Evolutionary conservation across 2,329 filamentous ascomycete genomes (phyloP).

Genomic region (Immersiporthe knoxdaviesiana): DNA sequence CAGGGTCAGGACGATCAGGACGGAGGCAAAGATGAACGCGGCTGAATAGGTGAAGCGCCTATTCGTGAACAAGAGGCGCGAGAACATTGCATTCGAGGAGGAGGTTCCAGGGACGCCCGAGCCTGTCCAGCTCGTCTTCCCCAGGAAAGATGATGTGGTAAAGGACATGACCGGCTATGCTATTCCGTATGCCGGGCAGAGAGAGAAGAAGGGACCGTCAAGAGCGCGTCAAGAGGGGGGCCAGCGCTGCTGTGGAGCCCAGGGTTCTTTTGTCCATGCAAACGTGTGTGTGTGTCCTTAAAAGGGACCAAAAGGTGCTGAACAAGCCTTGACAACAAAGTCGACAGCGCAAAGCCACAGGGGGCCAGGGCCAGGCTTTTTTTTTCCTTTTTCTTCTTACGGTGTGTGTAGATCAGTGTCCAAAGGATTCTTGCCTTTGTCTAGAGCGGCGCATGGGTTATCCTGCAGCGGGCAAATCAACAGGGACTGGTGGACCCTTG

Average conservation of each 20-base stretch:
- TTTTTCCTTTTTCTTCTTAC: background rate
- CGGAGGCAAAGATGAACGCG: background rate
- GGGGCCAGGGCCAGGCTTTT: background rate
- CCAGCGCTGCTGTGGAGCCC: no score
- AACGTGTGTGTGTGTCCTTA: no score
- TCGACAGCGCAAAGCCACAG: background rate
- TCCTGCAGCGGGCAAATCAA: background rate
- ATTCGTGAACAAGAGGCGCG: background rate
- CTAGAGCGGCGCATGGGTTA: background rate
- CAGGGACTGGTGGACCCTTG: background rate
- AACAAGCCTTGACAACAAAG: background rate
- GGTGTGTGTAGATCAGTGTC: background rate
- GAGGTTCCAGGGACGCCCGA: background rate
- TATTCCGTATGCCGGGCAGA: background rate
- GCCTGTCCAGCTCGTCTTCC: background rate
- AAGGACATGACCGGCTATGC: background rate
- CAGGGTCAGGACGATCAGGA: background rate
- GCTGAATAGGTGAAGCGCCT: constrained; percentile 3
- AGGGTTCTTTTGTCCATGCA: background rate
- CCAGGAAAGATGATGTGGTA: constrained; percentile 2
- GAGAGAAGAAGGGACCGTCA: background rate
- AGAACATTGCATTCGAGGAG: constrained; percentile 1
- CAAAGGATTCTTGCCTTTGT: constrained; percentile 2
- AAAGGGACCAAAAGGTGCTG: background rate
- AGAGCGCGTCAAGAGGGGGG: no score